These are phyloP conservation scores for Chlorella vulgaris DNA, from an alignment of 139 green algal species.

Conservation along the genomic window DNA sequence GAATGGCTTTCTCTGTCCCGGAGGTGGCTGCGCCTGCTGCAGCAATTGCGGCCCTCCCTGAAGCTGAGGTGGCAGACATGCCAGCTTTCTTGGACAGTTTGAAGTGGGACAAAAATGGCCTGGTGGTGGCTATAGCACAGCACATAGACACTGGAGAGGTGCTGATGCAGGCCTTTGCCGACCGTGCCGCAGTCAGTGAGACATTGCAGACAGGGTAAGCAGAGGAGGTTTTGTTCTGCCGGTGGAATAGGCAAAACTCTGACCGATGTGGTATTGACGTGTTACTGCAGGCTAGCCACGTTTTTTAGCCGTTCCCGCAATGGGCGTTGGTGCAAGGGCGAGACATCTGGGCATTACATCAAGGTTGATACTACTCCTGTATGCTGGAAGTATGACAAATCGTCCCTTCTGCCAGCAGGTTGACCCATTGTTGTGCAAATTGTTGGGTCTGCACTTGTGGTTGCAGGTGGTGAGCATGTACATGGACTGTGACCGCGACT, in stretches of 20 bases:
- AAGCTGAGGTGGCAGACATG: conserved; percentile 43
- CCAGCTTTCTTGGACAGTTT: conserved; percentile 77
- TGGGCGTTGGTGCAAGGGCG: conserved; percentile 97
- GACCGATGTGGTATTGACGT: background rate
- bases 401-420: too few species aligned
- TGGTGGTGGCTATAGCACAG: conserved; percentile 95
- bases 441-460: too few species aligned
- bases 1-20: too few species aligned
- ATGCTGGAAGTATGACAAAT: too few species aligned
- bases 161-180: conserved; percentile 97
- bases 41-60: conserved; percentile 1
- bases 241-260: too few species aligned
- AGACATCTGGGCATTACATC: conserved; percentile 96
- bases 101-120: conserved; percentile 83
- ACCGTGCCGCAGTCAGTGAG: conserved; percentile 82
- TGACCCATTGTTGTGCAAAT: too few species aligned
- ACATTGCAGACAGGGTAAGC: conserved; percentile 86
- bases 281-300: conserved; percentile 78
- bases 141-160: conserved; percentile 95
- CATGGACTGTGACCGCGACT: conserved; percentile 95
- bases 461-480: conserved; percentile 49
- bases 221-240: too few species aligned
- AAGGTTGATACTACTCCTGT: conserved; percentile 73
- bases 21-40: background rate
- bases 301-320: conserved; percentile 94